Evolutionary conservation across 73 alveolate genomes (phyloP).

Genomic region (Blepharisma stoltei): DNA sequence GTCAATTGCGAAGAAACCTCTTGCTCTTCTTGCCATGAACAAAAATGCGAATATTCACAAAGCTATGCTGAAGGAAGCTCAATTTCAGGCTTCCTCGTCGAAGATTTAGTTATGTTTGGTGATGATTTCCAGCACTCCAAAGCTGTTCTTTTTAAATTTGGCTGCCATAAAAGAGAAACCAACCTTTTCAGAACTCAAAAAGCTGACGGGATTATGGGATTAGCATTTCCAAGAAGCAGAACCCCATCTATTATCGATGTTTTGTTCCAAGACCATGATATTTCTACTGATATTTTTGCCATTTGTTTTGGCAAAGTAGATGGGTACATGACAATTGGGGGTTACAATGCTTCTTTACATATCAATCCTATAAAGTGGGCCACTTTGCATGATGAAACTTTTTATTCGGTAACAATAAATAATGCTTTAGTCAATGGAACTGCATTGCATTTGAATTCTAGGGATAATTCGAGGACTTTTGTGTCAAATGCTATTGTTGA

Average conservation of each 20-base stretch:
- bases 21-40: conserved; percentile 36
- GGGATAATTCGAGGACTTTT: conserved; percentile 5
- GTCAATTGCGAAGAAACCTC: conserved; percentile 14
- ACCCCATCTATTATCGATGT: conserved; percentile 56
- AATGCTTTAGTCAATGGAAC: conserved; percentile 1
- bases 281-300: conserved; percentile 58
- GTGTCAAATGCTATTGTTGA: conserved; percentile 46
- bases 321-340: conserved; percentile 82
- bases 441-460: conserved; percentile 1
- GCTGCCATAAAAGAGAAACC: conserved; percentile 88
- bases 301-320: conserved; percentile 69
- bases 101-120: conserved; percentile 57
- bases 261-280: conserved; percentile 43
- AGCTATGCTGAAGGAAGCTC: conserved; percentile 72
- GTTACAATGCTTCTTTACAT: conserved; percentile 53
- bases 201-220: conserved; percentile 93
- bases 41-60: conserved; percentile 46
- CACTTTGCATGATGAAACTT: not conserved
- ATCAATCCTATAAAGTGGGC: conserved; percentile 41
- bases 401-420: not conserved
- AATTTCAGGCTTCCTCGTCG: conserved; percentile 52
- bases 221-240: conserved; percentile 39
- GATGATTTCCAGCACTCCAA: conserved; percentile 37
- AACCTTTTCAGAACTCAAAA: conserved; percentile 71
- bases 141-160: conserved; percentile 48